Evolutionary conservation across 2,329 filamentous ascomycete genomes (phyloP), one percentile per base, ranked within the genome.

Genomic region (Xenoacremonium recifei): DNA sequence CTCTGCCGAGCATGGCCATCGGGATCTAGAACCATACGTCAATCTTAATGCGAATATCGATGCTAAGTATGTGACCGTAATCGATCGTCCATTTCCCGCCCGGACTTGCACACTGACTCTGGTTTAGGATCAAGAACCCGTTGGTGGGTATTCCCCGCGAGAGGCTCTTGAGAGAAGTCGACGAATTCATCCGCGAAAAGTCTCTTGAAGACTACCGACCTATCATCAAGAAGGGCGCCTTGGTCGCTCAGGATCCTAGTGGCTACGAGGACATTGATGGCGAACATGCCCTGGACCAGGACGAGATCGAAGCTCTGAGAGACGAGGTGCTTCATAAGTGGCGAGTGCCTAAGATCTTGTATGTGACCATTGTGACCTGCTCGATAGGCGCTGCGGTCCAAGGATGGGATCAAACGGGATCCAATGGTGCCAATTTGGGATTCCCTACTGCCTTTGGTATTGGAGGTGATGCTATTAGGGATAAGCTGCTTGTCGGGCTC

Each of bases 351-450:
- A 69, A 56, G 53, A 74, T 76, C 38, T 69, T 89, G 10, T 84
- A 82, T 65, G 72, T 84, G 49, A 86, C 84, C 27, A 84, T 88
- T 50, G 68, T 77, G 10, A 77, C 80, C 17, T 86, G 82, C 61
- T 85, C 84, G 31, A 77, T 87, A 39, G 83, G 81, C 37, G 84
- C 84, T 13, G 82, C 82, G n/a, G 81, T 86, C 9, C 80, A 84
- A 54, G 81, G 82, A 18, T 85, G 81, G 82, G 82, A 85, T 49
- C 79, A 84, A 61, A 84, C 80, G 16, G 81, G 79, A 25, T 71
- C 72, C 40, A 84, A 83, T 50, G 79, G 79, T 27, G 81, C 82
- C 42, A 85, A 81, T 51, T 66, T 85, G 50, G 76, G 75, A 40
- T 84, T 84, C 50, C 79, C 79, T 0, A 45, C 60, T 0, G 71